Conservation (phyloP, 2,329 filamentous ascomycete genomes). For the Acephala macrosclerotiorum region DNA sequence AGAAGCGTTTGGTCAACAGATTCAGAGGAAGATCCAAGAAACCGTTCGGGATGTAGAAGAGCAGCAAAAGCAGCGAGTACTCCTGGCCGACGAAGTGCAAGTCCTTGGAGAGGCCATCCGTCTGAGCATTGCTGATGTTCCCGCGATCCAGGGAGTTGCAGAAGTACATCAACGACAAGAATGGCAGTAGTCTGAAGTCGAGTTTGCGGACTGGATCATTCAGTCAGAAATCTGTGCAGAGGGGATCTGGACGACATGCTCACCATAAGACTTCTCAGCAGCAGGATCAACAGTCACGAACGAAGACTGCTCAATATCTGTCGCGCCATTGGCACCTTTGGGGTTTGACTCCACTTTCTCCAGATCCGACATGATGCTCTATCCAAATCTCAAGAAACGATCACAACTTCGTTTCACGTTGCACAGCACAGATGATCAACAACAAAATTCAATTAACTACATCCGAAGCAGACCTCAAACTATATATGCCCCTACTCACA, state of each 20-base stretch:
- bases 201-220: conserved; percentile 24
- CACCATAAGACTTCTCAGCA: conserved; percentile 10
- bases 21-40: conserved; percentile 57
- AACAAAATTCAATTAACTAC: neutral
- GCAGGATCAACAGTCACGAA: conserved; percentile 5
- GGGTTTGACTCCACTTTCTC: neutral
- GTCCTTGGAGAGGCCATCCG: conserved; percentile 42
- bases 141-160: conserved; percentile 29
- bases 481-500: neutral
- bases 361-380: conserved; percentile 1
- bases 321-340: neutral
- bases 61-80: conserved; percentile 42
- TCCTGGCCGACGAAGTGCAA: conserved; percentile 42
- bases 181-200: conserved; percentile 35
- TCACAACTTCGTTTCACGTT: neutral
- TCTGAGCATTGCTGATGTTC: conserved; percentile 46
- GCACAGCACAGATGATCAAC: neutral
- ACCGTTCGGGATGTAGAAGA: conserved; percentile 49
- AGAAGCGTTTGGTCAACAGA: conserved; percentile 55
- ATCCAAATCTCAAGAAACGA: neutral
- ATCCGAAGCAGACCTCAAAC: neutral
- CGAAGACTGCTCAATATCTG: conserved; percentile 9
- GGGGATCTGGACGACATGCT: neutral
- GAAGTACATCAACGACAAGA: conserved; percentile 32
- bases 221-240: neutral